Conservation (phyloP, 129 eudicot genomes). For the Ambrosia trifida region DNA sequence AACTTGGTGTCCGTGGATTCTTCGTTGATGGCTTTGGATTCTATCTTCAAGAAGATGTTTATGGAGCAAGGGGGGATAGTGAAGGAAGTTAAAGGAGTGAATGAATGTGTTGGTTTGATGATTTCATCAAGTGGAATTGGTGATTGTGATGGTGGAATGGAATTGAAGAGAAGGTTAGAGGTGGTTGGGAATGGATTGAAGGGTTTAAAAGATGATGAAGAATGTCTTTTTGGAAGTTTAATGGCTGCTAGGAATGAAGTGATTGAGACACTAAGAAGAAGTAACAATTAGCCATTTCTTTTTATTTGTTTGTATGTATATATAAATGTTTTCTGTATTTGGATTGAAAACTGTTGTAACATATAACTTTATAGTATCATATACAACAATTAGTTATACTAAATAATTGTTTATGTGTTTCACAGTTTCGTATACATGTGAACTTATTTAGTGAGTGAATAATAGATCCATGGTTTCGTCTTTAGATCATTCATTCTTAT, state of each 20-base stretch:
- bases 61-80: conserved; percentile 31
- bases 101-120: conserved; percentile 32
- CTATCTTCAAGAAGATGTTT: conserved; percentile 23
- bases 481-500: no score
- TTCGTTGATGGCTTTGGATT: conserved; percentile 36
- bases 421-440: no score
- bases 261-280: conserved; percentile 43
- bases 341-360: not conserved
- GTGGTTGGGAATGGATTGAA: conserved; percentile 38
- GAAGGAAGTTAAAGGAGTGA: conserved; percentile 53
- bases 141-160: conserved; percentile 33
- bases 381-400: no score
- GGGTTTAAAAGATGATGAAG: conserved; percentile 38
- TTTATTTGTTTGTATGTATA: not conserved
- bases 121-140: conserved; percentile 17
- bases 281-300: conserved; percentile 7
- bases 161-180: conserved; percentile 52
- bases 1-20: conserved; percentile 20
- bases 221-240: conserved; percentile 45
- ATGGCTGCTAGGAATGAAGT: conserved; percentile 57
- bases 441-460: no score
- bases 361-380: not conserved
- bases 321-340: conserved; percentile 12
- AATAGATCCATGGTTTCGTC: no score
- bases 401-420: no score